phyloP scores from a whole-genome alignment of 2,329 filamentous ascomycete species.

The Coniochaeta prunicola region DNA sequence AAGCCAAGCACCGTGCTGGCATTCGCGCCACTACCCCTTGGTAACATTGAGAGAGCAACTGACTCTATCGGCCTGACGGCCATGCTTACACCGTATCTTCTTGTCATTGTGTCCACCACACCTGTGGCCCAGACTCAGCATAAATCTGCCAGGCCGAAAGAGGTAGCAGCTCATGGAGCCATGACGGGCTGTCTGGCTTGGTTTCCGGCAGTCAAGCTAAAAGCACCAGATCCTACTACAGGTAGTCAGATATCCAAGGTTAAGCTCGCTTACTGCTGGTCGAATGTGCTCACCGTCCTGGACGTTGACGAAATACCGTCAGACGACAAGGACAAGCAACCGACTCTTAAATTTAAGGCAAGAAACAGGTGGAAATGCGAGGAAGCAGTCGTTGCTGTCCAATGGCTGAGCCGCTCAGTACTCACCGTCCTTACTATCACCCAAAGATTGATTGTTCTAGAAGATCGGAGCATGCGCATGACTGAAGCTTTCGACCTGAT shows the following conservation, averaged over 20 bases:
- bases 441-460: conserved; percentile 84
- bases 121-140: conserved; percentile 94
- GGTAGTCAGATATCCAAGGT: conserved; percentile 67
- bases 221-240: conserved; percentile 60
- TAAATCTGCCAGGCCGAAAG: conserved; percentile 85
- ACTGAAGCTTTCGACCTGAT: conserved; percentile 93
- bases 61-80: conserved; percentile 87
- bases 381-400: conserved; percentile 90
- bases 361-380: conserved; percentile 88
- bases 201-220: conserved; percentile 94
- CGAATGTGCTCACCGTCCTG: conserved; percentile 88
- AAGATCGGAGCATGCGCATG: conserved; percentile 81
- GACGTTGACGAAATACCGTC: conserved; percentile 71
- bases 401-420: conserved; percentile 94
- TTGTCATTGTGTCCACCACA: conserved; percentile 96
- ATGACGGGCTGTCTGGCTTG: conserved; percentile 92
- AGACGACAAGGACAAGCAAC: conserved; percentile 68
- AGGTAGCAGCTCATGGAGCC: conserved; percentile 80
- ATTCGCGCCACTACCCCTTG: conserved; percentile 82
- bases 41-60: conserved; percentile 86
- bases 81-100: conserved; percentile 87
- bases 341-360: conserved; percentile 70
- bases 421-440: conserved; percentile 88
- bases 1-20: conserved; percentile 94
- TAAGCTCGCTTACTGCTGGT: conserved; percentile 97